phyloP scores from a whole-genome alignment of 768 basidiomycete species.

The Pleurotus ostreatus region DNA sequence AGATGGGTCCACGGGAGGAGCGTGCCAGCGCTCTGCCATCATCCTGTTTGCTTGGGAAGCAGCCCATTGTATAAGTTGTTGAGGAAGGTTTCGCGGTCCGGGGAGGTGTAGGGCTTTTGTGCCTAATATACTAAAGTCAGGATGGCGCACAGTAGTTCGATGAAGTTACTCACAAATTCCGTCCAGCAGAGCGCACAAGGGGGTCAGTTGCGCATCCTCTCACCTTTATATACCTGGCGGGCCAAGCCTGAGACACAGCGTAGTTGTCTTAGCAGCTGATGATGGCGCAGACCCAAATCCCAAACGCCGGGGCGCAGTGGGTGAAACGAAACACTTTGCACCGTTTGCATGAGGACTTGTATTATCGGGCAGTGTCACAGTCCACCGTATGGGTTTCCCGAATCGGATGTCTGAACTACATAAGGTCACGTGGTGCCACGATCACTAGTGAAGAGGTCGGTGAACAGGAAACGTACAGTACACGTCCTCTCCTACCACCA shows the following conservation, averaged over 20 bases:
- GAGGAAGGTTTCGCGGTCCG: slow-evolving; percentile 3
- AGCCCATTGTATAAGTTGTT: neutral
- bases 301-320: neutral
- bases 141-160: neutral
- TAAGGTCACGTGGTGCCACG: slow-evolving; percentile 3
- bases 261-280: slow-evolving; percentile 7
- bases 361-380: too few species aligned
- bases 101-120: neutral
- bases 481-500: neutral
- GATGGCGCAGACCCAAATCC: neutral
- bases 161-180: slow-evolving; percentile 2
- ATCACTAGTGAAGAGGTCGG: neutral
- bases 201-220: neutral
- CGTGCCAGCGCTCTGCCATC: slow-evolving; percentile 9
- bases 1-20: slow-evolving; percentile 4
- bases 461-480: neutral
- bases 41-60: slow-evolving; percentile 8
- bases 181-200: slow-evolving; percentile 9
- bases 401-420: too few species aligned
- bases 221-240: neutral
- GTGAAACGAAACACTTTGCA: neutral
- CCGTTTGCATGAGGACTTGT: too few species aligned
- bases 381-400: too few species aligned
- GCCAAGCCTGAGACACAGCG: neutral
- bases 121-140: neutral